phyloP scores from a whole-genome alignment of 306 rosid species.

The Senna siamea region DNA sequence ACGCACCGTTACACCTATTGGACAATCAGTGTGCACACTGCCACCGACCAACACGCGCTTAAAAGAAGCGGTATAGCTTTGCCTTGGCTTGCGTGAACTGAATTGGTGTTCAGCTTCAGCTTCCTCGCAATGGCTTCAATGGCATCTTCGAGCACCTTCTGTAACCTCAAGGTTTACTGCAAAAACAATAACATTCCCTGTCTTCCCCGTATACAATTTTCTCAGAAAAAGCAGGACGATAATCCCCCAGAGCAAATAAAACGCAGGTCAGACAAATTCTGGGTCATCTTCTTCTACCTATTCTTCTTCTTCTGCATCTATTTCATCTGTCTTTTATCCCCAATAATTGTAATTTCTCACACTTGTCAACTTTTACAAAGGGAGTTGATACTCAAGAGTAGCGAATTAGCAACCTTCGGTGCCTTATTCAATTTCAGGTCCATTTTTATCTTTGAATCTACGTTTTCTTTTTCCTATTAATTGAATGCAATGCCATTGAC shows the following conservation, averaged over 20 bases:
- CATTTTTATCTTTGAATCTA: conserved; percentile 4
- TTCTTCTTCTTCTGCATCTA: neutral
- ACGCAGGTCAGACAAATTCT: conserved; percentile 52
- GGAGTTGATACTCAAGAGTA: conserved; percentile 68
- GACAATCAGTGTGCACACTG: no score
- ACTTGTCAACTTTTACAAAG: conserved; percentile 38
- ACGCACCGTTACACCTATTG: no score
- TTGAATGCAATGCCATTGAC: neutral
- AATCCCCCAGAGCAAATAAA: conserved; percentile 43
- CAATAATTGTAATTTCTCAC: conserved; percentile 27
- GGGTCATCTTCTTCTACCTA: neutral
- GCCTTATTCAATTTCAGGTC: conserved; percentile 82
- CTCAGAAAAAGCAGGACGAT: conserved; percentile 33
- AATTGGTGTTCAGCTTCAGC: no score
- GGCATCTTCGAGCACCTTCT: conserved; percentile 20
- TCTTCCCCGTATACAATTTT: conserved; percentile 25
- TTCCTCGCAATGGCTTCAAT: conserved; percentile 14
- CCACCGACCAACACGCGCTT: no score
- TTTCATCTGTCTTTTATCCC: neutral
- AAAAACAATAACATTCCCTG: neutral
- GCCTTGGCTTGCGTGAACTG: neutral
- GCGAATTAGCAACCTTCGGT: conserved; percentile 82
- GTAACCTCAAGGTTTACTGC: conserved; percentile 16
- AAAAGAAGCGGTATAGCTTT: neutral
- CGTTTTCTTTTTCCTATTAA: neutral